Conservation (phyloP, 2,329 filamentous ascomycete species). For the Verticillium nubilum region DNA sequence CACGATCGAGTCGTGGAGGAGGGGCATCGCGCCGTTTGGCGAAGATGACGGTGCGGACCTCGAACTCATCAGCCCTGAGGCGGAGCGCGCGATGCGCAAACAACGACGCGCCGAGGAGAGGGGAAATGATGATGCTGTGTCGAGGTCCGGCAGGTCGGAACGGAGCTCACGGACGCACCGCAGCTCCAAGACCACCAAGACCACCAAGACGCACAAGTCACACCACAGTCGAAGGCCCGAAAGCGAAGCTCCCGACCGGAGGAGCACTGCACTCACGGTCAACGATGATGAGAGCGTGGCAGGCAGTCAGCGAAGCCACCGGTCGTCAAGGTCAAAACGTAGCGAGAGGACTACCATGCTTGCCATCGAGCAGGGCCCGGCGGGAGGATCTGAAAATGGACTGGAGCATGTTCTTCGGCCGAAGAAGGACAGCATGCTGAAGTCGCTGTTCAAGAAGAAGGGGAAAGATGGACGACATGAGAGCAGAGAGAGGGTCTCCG, state of each 20-base stretch:
- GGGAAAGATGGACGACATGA: conserved; percentile 38
- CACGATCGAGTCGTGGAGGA: conserved; percentile 52
- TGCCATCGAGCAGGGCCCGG: conserved; percentile 30
- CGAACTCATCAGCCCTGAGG: conserved; percentile 53
- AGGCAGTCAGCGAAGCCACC: conserved; percentile 28
- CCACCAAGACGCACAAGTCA: conserved; percentile 21
- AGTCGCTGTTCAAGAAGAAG: conserved; percentile 53
- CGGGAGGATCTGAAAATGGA: conserved; percentile 21
- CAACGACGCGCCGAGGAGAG: conserved; percentile 22
- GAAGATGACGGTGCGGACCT: conserved; percentile 44
- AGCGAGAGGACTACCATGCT: conserved; percentile 21
- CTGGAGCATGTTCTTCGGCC: conserved; percentile 37
- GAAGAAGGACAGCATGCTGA: conserved; percentile 52
- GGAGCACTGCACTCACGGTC: neutral
- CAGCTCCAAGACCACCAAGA: conserved; percentile 18
- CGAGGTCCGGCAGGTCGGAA: conserved; percentile 25
- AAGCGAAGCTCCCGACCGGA: conserved; percentile 12
- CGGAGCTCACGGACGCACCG: conserved; percentile 16
- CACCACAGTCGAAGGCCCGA: conserved; percentile 18
- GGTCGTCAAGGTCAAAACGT: conserved; percentile 21
- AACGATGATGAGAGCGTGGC: conserved; percentile 29
- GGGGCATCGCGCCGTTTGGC: conserved; percentile 45
- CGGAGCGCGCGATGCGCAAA: conserved; percentile 38
- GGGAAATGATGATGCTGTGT: conserved; percentile 27
- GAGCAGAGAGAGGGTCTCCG: conserved; percentile 17